These are phyloP conservation scores for Globisporangium cederbergense DNA, from an alignment of 352 stramenopile species.

Conservation along the genomic window DNA sequence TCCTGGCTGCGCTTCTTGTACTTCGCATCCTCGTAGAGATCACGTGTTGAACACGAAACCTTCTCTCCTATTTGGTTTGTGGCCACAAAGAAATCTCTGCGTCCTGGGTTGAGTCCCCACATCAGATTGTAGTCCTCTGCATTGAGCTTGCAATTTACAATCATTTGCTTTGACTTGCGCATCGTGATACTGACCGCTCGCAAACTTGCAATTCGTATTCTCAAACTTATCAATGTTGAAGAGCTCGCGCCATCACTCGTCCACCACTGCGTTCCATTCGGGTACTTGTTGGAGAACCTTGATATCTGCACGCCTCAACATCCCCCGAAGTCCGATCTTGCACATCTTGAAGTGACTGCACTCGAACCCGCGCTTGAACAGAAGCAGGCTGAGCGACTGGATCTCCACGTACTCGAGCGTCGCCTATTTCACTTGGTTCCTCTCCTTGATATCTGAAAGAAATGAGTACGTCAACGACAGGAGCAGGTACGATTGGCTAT, in stretches of 20 bases:
- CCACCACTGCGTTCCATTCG: neutral
- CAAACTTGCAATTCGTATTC: no score
- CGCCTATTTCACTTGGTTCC: neutral
- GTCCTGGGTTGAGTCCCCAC: slow-evolving; percentile 18
- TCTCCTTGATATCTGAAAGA: slow-evolving; percentile 7
- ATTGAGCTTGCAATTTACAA: no score
- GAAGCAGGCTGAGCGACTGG: neutral
- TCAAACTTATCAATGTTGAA: no score
- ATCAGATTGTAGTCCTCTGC: slow-evolving; percentile 7
- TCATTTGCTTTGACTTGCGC: neutral
- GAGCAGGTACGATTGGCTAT: neutral
- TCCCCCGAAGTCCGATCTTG: no score
- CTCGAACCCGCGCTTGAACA: slow-evolving; percentile 5
- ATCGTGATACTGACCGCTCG: no score
- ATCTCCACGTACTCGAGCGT: slow-evolving; percentile 8
- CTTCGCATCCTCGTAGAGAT: slow-evolving; percentile 17
- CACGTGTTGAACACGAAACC: slow-evolving; percentile 1
- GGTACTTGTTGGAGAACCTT: neutral
- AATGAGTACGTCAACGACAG: slow-evolving; percentile 7
- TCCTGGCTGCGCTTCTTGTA: slow-evolving; percentile 18
- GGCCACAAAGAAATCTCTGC: slow-evolving; percentile 14
- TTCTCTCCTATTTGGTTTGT: slow-evolving; percentile 16
- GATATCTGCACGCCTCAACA: neutral
- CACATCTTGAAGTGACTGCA: slow-evolving; percentile 24
- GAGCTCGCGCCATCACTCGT: neutral